Percentiles rank a stretch among this genome's conserved stretches.
Evolutionary conservation across 352 stramenopile genomes (phyloP).

Genomic region (Elongisporangium undulatum): DNA sequence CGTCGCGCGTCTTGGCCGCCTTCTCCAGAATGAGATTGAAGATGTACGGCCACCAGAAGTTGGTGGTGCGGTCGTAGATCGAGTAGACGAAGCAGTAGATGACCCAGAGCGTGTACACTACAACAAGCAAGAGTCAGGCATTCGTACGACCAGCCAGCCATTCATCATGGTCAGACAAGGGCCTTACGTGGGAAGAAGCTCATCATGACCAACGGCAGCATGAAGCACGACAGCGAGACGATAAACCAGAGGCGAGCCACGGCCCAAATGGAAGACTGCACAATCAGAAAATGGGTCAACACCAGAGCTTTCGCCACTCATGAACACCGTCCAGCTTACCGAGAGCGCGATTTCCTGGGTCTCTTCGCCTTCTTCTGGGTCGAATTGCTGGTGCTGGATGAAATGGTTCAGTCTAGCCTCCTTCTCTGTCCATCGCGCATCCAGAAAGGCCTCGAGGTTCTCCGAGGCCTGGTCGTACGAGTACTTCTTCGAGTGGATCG

Average conservation of each 20-base stretch:
- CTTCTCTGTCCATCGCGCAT: constrained; percentile 72
- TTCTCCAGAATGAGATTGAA: constrained; percentile 71
- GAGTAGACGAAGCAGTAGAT: constrained; percentile 83
- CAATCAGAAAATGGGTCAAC: constrained; percentile 5
- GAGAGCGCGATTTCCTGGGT: constrained; percentile 23
- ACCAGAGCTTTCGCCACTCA: neutral
- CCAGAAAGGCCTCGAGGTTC: constrained; percentile 59
- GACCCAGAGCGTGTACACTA: constrained; percentile 79
- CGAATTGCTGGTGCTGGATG: constrained; percentile 67
- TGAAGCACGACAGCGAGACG: constrained; percentile 55
- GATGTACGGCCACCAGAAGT: constrained; percentile 85
- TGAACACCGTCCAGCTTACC: constrained; percentile 13
- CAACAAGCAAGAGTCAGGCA: constrained; percentile 5
- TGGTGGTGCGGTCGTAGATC: constrained; percentile 79
- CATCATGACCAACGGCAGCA: constrained; percentile 71
- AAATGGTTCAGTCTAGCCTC: constrained; percentile 72
- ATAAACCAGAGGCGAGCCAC: constrained; percentile 76
- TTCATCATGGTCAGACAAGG: neutral
- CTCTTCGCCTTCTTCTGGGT: constrained; percentile 17
- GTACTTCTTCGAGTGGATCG: constrained; percentile 62
- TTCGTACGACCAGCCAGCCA: neutral
- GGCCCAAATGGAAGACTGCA: constrained; percentile 49
- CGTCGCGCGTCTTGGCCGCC: constrained; percentile 49
- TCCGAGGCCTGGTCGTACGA: constrained; percentile 47
- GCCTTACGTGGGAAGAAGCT: constrained; percentile 73